Conservation (phyloP, 306 rosid species). For the Comarum palustre region DNA sequence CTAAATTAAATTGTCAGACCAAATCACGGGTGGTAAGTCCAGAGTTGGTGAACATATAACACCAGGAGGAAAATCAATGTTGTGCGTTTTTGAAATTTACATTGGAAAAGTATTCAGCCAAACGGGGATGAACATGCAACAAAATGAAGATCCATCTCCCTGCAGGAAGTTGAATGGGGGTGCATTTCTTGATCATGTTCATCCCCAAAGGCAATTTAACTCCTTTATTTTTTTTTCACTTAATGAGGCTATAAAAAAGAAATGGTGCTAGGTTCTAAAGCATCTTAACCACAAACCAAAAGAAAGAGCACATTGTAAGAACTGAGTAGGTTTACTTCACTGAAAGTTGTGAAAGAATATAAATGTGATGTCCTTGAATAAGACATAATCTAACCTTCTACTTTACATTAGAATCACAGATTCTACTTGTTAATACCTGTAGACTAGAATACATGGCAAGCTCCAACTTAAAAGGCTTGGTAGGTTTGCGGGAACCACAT, state of each 20-base stretch:
- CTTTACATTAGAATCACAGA: conserved; percentile 9
- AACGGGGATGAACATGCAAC: neutral
- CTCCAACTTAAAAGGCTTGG: conserved; percentile 88
- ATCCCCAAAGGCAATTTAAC: neutral
- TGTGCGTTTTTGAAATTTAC: neutral
- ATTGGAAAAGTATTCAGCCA: neutral
- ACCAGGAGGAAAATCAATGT: neutral
- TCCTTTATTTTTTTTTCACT: neutral
- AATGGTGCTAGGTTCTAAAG: neutral
- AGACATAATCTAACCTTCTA: neutral
- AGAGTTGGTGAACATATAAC: neutral
- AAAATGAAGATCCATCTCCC: neutral
- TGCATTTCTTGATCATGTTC: neutral
- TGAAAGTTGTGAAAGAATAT: neutral
- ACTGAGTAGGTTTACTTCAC: neutral
- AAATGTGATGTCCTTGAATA: neutral
- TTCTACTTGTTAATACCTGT: conserved; percentile 54
- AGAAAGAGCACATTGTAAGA: neutral
- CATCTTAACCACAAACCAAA: neutral
- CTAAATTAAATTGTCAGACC: neutral
- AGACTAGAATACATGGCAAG: conserved; percentile 72
- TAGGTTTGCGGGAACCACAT: conserved; percentile 56
- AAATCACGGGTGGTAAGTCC: neutral
- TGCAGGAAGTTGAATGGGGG: neutral
- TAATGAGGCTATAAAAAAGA: neutral